Conservation (phyloP, 257 asterid species). For the Solanum lycopersicoides region DNA sequence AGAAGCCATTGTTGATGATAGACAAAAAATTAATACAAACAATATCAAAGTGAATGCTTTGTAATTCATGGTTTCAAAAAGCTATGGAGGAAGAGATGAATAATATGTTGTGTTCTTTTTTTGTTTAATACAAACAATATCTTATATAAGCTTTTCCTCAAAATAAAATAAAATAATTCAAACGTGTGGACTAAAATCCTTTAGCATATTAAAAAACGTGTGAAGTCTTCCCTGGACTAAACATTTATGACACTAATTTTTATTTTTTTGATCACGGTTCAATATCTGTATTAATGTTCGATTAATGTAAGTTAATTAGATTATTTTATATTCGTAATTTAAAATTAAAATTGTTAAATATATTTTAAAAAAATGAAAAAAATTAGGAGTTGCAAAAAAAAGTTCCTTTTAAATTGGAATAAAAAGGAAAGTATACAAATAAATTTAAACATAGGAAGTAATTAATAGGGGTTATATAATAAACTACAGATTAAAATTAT, state of each 20-base stretch:
- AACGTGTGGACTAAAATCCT: background rate
- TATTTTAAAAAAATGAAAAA: too few relatives aligned
- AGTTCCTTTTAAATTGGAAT: too few relatives aligned
- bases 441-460: too few relatives aligned
- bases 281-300: rapidly evolving
- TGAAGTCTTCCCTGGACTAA: background rate
- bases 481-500: too few relatives aligned
- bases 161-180: background rate
- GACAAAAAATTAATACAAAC: background rate
- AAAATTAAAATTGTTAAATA: too few relatives aligned
- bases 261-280: too few relatives aligned
- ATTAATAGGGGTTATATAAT: too few relatives aligned
- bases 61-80: background rate
- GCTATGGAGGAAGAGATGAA: background rate
- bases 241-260: background rate
- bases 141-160: background rate
- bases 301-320: rapidly evolving
- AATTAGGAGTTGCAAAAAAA: too few relatives aligned
- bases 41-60: background rate
- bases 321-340: too few relatives aligned
- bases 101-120: background rate
- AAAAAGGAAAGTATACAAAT: too few relatives aligned
- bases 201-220: background rate
- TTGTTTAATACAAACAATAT: background rate
- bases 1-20: background rate